A percentile compares a stretch with the other conserved stretches of the same genome.
These are phyloP conservation scores for Cryptosporidium bovis DNA, from an alignment of 169 alveolate genomes.

Conservation along the genomic window DNA sequence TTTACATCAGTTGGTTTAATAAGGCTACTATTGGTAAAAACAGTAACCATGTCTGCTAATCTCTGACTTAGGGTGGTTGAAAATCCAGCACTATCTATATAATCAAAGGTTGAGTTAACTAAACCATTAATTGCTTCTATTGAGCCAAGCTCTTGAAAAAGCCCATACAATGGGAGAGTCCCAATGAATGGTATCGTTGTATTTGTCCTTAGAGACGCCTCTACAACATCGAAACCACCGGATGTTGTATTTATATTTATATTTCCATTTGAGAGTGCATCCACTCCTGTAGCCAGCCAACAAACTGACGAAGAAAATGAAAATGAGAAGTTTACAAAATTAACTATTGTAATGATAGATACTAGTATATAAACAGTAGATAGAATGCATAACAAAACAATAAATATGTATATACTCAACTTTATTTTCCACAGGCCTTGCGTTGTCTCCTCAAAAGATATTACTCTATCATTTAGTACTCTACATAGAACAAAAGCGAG, in stretches of 20 bases:
- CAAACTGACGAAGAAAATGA: constrained; percentile 60
- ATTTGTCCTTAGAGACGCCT: constrained; percentile 32
- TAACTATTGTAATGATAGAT: constrained; percentile 11
- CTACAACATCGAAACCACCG: constrained; percentile 17
- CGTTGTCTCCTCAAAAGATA: constrained; percentile 64
- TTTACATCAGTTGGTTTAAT: constrained; percentile 15
- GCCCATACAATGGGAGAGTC: constrained; percentile 46
- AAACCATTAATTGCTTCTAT: constrained; percentile 26
- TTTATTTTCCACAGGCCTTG: constrained; percentile 61
- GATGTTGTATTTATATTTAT: constrained; percentile 44
- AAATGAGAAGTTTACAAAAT: not conserved
- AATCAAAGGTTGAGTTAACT: constrained; percentile 5
- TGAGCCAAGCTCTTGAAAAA: constrained; percentile 41
- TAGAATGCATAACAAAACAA: not conserved
- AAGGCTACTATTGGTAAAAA: constrained; percentile 30
- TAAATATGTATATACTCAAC: not conserved
- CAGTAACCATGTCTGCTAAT: constrained; percentile 11
- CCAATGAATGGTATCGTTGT: constrained; percentile 67
- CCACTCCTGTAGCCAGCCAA: constrained; percentile 59
- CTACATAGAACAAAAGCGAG: constrained; percentile 64
- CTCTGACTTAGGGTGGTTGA: constrained; percentile 25
- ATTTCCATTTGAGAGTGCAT: constrained; percentile 69
- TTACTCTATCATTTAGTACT: constrained; percentile 47
- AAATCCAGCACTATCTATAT: constrained; percentile 57
- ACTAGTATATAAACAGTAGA: constrained; percentile 11